A percentile compares a stretch with the other conserved stretches of the same genome.
phyloP scores from a whole-genome alignment of 2,329 filamentous ascomycete genomes.

The Trichoderma sp. region DNA sequence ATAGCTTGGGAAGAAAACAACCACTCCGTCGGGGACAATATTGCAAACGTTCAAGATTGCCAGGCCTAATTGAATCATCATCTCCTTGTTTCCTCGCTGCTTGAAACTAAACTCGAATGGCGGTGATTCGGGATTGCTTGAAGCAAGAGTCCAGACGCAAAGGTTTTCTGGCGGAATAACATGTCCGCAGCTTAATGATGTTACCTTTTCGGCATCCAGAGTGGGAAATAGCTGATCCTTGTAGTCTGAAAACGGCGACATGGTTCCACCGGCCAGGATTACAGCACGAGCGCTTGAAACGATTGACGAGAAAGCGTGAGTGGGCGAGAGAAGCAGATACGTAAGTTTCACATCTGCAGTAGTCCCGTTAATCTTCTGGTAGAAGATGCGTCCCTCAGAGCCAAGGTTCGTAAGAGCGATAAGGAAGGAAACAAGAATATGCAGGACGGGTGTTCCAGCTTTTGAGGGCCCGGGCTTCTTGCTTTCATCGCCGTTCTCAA shows the following conservation, averaged over 20 bases:
- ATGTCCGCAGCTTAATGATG: conserved; percentile 87
- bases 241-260: conserved; percentile 96
- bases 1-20: conserved; percentile 96
- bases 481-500: conserved; percentile 46
- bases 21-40: conserved; percentile 80
- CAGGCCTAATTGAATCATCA: conserved; percentile 71
- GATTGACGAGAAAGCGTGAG: conserved; percentile 85
- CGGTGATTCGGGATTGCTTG: conserved; percentile 39
- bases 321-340: conserved; percentile 88
- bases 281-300: conserved; percentile 82
- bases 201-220: conserved; percentile 59
- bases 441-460: conserved; percentile 49
- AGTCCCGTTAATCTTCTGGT: conserved; percentile 44
- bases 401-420: conserved; percentile 83
- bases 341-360: conserved; percentile 59
- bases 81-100: conserved; percentile 64
- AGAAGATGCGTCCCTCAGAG: conserved; percentile 64
- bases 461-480: conserved; percentile 23
- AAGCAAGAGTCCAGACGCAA: conserved; percentile 68
- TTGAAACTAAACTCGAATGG: conserved; percentile 87
- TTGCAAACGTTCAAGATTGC: conserved; percentile 69
- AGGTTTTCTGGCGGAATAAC: conserved; percentile 84
- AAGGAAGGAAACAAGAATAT: conserved; percentile 62
- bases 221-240: conserved; percentile 80
- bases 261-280: conserved; percentile 89